Evolutionary conservation across 495 filamentous ascomycete genomes (phyloP).

Genomic region (Xylaria intraflava): DNA sequence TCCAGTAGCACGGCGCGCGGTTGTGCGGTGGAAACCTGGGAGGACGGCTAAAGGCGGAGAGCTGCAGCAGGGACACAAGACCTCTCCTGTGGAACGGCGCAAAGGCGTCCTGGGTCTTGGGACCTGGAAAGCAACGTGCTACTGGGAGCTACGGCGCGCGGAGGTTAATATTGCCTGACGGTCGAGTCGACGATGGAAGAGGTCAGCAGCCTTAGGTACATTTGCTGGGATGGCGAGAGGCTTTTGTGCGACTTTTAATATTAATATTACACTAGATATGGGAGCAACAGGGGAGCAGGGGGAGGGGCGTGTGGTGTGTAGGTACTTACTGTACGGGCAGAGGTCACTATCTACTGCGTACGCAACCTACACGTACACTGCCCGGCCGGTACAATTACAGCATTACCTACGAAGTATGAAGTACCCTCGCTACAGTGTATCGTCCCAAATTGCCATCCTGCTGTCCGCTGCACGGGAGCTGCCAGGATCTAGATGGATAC

Average conservation of each 20-base stretch:
- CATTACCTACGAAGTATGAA: too few relatives aligned
- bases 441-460: constrained; percentile 15
- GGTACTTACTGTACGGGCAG: too few relatives aligned
- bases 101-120: constrained; percentile 25
- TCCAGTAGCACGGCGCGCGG: constrained; percentile 40
- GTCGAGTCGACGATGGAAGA: constrained; percentile 28
- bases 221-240: constrained; percentile 39
- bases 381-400: constrained; percentile 1
- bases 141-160: constrained; percentile 25
- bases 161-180: constrained; percentile 25
- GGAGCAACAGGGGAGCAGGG: constrained; percentile 26
- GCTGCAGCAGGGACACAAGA: constrained; percentile 36
- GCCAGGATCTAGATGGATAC: constrained; percentile 21
- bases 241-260: constrained; percentile 50
- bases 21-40: constrained; percentile 36
- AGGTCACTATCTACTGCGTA: too few relatives aligned
- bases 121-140: constrained; percentile 28
- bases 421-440: constrained; percentile 12
- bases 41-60: constrained; percentile 34
- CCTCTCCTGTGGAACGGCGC: constrained; percentile 29
- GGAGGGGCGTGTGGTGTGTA: constrained; percentile 25
- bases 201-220: constrained; percentile 38
- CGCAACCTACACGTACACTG: neutral
- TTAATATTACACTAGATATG: constrained; percentile 24
- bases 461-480: constrained; percentile 21